Percentiles rank a stretch among this genome's conserved stretches.
Evolutionary conservation across 2,329 filamentous ascomycete species (phyloP).

Genomic region (Aspergillus sp.): DNA sequence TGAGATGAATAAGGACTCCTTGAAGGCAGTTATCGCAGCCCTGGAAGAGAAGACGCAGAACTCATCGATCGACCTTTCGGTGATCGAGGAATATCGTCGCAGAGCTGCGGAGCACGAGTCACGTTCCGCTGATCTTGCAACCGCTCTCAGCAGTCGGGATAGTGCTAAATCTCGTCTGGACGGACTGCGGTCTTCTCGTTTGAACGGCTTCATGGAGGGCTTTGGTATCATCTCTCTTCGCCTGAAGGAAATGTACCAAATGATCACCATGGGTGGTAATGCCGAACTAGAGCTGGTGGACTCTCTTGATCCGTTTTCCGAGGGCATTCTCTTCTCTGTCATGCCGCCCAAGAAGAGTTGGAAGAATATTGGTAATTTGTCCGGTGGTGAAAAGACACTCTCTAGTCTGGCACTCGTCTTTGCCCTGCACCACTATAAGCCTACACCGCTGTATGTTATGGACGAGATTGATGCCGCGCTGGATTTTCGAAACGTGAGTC

Average conservation of each 20-base stretch:
- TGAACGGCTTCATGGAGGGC: conserved; percentile 98
- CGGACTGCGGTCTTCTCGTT: conserved; percentile 81
- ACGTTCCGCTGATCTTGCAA: conserved; percentile 79
- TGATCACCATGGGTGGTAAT: conserved; percentile 99
- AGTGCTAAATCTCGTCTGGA: conserved; percentile 88
- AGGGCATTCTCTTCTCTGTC: conserved; percentile 94
- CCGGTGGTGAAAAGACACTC: conserved; percentile 95
- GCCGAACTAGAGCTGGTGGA: conserved; percentile 97
- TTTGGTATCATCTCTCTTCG: conserved; percentile 92
- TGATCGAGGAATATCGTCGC: conserved; percentile 84
- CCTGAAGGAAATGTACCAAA: conserved; percentile 99
- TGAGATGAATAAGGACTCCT: conserved; percentile 61
- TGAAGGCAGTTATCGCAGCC: conserved; percentile 65
- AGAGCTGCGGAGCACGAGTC: conserved; percentile 79
- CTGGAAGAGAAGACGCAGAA: conserved; percentile 78
- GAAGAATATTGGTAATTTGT: conserved; percentile 98
- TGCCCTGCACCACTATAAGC: conserved; percentile 95
- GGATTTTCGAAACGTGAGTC: conserved; percentile 93
- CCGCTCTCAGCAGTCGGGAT: conserved; percentile 76
- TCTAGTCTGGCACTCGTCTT: conserved; percentile 95
- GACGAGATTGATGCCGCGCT: conserved; percentile 98
- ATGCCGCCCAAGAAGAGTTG: conserved; percentile 99
- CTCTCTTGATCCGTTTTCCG: conserved; percentile 91
- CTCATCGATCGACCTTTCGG: conserved; percentile 81
- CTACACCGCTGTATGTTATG: conserved; percentile 97